Conservation (phyloP, 2,329 filamentous ascomycete species). For the Ascochyta rabiei region DNA sequence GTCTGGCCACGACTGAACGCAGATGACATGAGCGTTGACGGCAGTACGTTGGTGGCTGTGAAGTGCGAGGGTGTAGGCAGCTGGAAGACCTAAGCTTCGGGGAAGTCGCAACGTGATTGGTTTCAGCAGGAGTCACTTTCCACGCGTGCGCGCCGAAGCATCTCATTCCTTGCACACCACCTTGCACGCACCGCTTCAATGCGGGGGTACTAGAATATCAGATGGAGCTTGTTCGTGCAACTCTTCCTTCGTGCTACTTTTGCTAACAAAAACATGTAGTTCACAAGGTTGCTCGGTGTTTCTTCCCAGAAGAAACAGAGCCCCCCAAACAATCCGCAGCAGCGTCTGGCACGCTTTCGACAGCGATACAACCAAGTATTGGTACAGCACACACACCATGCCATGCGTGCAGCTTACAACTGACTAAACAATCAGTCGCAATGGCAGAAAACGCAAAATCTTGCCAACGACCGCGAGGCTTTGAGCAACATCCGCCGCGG, state of each 20-base stretch:
- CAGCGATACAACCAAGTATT: conserved; percentile 65
- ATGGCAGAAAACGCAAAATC: conserved; percentile 63
- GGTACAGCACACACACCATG: conserved; percentile 39
- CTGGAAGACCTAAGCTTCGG: conserved; percentile 4
- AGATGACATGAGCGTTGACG: background rate
- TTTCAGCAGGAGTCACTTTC: conserved; percentile 12
- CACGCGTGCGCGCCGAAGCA: conserved; percentile 8
- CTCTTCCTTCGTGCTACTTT: background rate
- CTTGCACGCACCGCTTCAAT: conserved; percentile 29
- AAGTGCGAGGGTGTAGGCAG: background rate
- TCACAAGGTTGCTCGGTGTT: conserved; percentile 67
- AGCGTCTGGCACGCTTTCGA: conserved; percentile 67
- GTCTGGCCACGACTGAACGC: background rate
- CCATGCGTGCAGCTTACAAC: background rate
- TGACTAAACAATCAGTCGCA: conserved; percentile 55
- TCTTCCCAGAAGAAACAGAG: conserved; percentile 57
- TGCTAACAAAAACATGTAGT: conserved; percentile 50
- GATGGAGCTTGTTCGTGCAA: conserved; percentile 35
- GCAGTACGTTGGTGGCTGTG: background rate
- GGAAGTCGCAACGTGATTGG: conserved; percentile 16
- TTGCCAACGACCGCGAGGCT: conserved; percentile 58
- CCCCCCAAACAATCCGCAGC: conserved; percentile 61
- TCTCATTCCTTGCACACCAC: conserved; percentile 24
- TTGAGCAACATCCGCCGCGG: conserved; percentile 57
- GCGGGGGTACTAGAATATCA: conserved; percentile 31